Conservation (phyloP, 2,329 filamentous ascomycete species). For the Cladobotryum mycophilum region DNA sequence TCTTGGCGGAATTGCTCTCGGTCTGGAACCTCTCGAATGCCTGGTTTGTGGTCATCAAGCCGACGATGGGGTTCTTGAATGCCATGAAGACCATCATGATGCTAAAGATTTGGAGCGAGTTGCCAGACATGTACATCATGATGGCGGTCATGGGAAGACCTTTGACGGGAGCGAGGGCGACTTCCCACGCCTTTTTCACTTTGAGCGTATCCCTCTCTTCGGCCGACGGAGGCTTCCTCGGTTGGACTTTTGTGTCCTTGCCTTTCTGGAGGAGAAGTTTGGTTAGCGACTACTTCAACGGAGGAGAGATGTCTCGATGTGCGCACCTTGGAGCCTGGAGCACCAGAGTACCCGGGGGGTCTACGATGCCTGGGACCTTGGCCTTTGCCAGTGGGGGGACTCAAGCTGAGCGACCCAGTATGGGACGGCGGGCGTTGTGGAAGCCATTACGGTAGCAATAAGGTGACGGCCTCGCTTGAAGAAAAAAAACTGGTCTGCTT, state of each 20-base stretch:
- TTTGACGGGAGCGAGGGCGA: conserved; percentile 89
- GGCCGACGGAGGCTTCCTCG: conserved; percentile 61
- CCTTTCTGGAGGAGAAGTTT: conserved; percentile 35
- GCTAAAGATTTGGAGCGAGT: conserved; percentile 95
- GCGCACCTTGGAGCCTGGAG: conserved; percentile 51
- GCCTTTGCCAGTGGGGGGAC: conserved; percentile 58
- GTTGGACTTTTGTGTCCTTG: conserved; percentile 43
- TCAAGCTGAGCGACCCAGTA: conserved; percentile 80
- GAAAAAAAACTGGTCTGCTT: too few relatives aligned
- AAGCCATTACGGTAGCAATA: conserved; percentile 2
- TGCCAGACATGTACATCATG: conserved; percentile 99
- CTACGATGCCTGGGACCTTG: conserved; percentile 63
- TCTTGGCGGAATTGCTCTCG: conserved; percentile 63
- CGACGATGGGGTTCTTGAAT: conserved; percentile 92
- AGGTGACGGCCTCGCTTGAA: too few relatives aligned
- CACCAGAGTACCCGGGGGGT: conserved; percentile 80
- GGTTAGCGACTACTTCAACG: conserved; percentile 2
- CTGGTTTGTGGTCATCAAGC: conserved; percentile 72
- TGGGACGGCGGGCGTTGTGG: conserved; percentile 40
- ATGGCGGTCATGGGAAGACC: conserved; percentile 95
- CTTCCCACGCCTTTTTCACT: conserved; percentile 98
- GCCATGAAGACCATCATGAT: conserved; percentile 99
- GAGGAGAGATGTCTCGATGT: not conserved
- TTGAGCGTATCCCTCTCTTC: conserved; percentile 94
- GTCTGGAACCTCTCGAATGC: conserved; percentile 92